Evolutionary conservation across 805 yeast species (phyloP), one percentile per base, ranked within the genome.

Genomic region (Komagataella ulmi): DNA sequence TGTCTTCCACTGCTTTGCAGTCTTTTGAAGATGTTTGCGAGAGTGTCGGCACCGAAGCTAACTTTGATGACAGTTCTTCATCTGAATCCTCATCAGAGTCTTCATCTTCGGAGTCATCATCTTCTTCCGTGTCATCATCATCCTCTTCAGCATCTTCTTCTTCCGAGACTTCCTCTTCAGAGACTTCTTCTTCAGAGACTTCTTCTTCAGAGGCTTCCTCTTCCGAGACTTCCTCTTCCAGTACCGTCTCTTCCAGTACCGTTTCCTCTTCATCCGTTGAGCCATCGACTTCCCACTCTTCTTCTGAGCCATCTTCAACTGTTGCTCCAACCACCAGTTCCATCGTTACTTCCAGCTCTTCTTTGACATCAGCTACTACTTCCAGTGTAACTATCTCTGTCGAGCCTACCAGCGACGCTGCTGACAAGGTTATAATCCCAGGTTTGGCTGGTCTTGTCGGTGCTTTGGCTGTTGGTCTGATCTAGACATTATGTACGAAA

Each of bases 21-120:
- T 75, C 81, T 18, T 85, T 87, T 65, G 62, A 76, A 61, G 56
- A 65, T 53, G 59, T 79, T 18, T 85, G 90, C 68, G 53, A 65
- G 8, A 74, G 70, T 54, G 73, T 69, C 57, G 72, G 75, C 53
- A 73, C 70, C 50, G 3, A 61, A 60, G 19, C 49, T 61, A 45
- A 50, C 64, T 12, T 52, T 61, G 21, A 19, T 12, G n/a, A 64
- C 12, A 49, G 66, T 17, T 55, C 73, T 40, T 55, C 72, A n/a
- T 51, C 69, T 19, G 48, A 69, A 17, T 45, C 69, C n/a, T 48
- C 68, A 66, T 3, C 14, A 17, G 17, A 62, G 3, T 45, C 69
- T 17, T 48, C 63, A 3, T 52, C 67, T 17, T 51, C 65, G 8
- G 52, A 60, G 8, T 50, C 65, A 14, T 54, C 64, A 7, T 54